Evolutionary conservation across 352 stramenopile species (phyloP), one percentile per base, ranked within the genome.

Genomic region (Chrysophaeum taylorii): DNA sequence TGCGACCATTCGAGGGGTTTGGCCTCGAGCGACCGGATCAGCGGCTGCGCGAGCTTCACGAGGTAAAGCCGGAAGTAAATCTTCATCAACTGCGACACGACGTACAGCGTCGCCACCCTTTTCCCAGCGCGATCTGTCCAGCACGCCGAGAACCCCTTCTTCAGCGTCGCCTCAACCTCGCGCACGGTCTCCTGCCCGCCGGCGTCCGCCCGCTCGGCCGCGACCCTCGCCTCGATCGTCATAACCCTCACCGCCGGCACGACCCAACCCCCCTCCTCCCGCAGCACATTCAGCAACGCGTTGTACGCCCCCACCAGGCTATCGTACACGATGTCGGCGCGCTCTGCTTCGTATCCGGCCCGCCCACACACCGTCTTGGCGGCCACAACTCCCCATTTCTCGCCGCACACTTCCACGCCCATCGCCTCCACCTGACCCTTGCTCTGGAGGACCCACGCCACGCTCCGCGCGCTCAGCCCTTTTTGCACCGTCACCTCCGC

Each of bases 11-110:
- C 68, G 0, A 69, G 31, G n/a, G 36, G 21, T 18, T 27, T 37
- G 41, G 38, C 35, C n/a, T 67, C 29, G 21, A 52, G 18, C 45
- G 29, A 29, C 29, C 67, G 67, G 66, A 61, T 43, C 0, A 48
- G 57, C 21, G 57, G 57, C n/a, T 66, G 57, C 1, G 52, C 42
- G 23, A 48, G 38, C 18, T 33, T 37, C 23, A 61, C 14, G 2
- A 62, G 57, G 52, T 88, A 86, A 16, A 90, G 76, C 60, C 90
- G 89, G 80, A 97, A 97, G 82, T 97, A 97, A 80, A 96, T 96
- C 75, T 92, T 94, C 79, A 97, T 96, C 45, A 97, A 85, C 79
- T 96, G 89, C 73, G 96, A 96, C 53, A 95, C 91, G 76, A 97
- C 92, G 71, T 92, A 93, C 4, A 66, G 12, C 35, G 57, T 66